Conservation (phyloP, 768 basidiomycete genomes). For the Hericium rajendrae region DNA sequence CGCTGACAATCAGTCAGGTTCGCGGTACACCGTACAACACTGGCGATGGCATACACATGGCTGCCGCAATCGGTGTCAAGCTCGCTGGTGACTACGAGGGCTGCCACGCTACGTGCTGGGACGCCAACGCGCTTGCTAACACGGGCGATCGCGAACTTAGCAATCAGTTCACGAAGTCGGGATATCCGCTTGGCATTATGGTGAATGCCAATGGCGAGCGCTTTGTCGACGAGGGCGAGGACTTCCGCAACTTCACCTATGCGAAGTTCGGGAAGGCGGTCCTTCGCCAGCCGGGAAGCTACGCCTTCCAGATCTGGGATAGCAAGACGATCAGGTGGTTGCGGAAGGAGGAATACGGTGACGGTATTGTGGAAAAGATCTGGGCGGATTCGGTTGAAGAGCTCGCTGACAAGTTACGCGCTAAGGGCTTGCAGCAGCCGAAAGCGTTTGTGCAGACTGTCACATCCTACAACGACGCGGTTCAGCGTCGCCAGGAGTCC, state of each 20-base stretch:
- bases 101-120: slow-evolving; percentile 71
- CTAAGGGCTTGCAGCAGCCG: slow-evolving; percentile 37
- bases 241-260: slow-evolving; percentile 67
- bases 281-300: slow-evolving; percentile 45
- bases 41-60: slow-evolving; percentile 56
- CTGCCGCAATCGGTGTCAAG: slow-evolving; percentile 39
- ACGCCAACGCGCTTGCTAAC: slow-evolving; percentile 44
- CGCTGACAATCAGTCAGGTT: slow-evolving; percentile 29
- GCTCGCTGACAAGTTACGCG: slow-evolving; percentile 37
- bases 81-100: slow-evolving; percentile 57
- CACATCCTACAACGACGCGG: slow-evolving; percentile 41
- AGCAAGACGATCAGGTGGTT: slow-evolving; percentile 32
- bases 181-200: slow-evolving; percentile 67
- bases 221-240: slow-evolving; percentile 65
- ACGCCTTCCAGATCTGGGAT: slow-evolving; percentile 62
- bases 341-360: slow-evolving; percentile 57
- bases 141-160: slow-evolving; percentile 47
- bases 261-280: slow-evolving; percentile 58
- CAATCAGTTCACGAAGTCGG: slow-evolving; percentile 67
- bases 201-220: slow-evolving; percentile 45
- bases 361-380: slow-evolving; percentile 49
- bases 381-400: slow-evolving; percentile 36
- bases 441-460: slow-evolving; percentile 37
- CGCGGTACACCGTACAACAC: slow-evolving; percentile 64
- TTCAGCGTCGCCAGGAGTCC: slow-evolving; percentile 27